Evolutionary conservation across 805 yeast species (phyloP), one percentile per base, ranked within the genome.

Genomic region (baker's yeast (Saccharomyces cerevisiae)): DNA sequence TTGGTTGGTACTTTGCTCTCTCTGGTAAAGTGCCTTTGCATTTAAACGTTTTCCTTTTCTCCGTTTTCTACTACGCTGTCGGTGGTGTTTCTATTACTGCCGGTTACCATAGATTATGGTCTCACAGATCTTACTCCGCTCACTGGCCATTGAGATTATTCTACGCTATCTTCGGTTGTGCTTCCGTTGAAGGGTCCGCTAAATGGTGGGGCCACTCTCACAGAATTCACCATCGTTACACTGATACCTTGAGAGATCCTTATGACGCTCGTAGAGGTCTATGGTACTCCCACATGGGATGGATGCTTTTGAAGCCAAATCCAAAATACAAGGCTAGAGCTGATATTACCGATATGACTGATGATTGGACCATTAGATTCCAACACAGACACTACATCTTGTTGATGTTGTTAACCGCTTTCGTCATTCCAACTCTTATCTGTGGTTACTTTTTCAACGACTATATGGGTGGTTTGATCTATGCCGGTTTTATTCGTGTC

Each of bases 171-270:
- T 87, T 87, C 63, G 95, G 95, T 59, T 89, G 92, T 32, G 87
- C 90, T 47, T 82, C 90, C 53, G 83, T 87, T 50, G 90, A 87
- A 70, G 95, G 95, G 60, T 85, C 92, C 46, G 83, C 87, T 70
- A 87, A 87, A 71, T 87, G 94, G 94, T 87, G 95, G 95, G 81
- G 85, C 49, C 94, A 87, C 69, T 79, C 86, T 51, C 95, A 87
- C 73, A 80, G 95, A 79, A 78, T 87, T 54, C 95, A 87, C 70
- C 95, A 87, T 73, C 79, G 95, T 75, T 87, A 85, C 72, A 87
- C 94, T 4, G 95, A 87, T 72, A 87, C 94, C 28, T 66, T 70
- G 54, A 81, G 92, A 75, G 95, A 87, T 70, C 95, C 95, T 51
- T 87, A 87, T 67, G 94, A 87, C 68, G 94, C 95, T 21, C 80